Percentiles rank a stretch among this genome's conserved stretches.
These are phyloP conservation scores for Cladosporium sp. DNA, from an alignment of 2,329 filamentous ascomycete species.

Conservation along the genomic window DNA sequence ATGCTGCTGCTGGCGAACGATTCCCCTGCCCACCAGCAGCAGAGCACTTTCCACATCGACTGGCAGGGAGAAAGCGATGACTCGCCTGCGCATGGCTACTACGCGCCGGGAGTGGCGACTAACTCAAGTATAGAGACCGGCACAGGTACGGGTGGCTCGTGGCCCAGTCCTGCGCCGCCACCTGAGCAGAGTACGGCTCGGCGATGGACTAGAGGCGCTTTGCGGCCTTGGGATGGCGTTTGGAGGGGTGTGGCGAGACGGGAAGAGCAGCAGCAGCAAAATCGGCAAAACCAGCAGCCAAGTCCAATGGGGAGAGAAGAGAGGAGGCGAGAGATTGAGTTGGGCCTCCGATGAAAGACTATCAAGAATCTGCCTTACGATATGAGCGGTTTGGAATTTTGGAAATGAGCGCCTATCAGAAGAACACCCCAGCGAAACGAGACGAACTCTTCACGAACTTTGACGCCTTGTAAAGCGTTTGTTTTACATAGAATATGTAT, in stretches of 20 bases:
- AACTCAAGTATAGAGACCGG: background rate
- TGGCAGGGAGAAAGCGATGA: conserved; percentile 18
- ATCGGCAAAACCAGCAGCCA: conserved; percentile 33
- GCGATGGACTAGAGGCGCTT: conserved; percentile 2
- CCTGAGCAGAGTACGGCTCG: background rate
- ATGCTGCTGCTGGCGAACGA: conserved; percentile 42
- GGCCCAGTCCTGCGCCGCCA: conserved; percentile 8
- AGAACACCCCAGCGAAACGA: background rate
- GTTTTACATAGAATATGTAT: background rate
- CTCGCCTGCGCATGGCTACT: conserved; percentile 25
- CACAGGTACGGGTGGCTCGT: conserved; percentile 21
- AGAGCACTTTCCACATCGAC: conserved; percentile 21
- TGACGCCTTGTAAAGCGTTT: background rate
- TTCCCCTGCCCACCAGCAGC: conserved; percentile 32
- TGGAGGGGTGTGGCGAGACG: conserved; percentile 26
- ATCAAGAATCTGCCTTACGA: background rate
- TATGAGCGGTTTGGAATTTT: background rate
- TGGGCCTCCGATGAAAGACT: conserved; percentile 27
- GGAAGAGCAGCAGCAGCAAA: conserved; percentile 13
- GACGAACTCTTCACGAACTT: background rate
- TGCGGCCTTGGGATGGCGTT: conserved; percentile 35
- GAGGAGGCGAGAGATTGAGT: conserved; percentile 44
- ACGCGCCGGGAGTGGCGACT: conserved; percentile 25
- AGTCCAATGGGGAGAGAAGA: conserved; percentile 36
- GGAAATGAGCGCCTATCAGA: background rate